These are phyloP conservation scores for Avena eriantha DNA, from an alignment of 176 grass and related monocot genomes.

Conservation along the genomic window DNA sequence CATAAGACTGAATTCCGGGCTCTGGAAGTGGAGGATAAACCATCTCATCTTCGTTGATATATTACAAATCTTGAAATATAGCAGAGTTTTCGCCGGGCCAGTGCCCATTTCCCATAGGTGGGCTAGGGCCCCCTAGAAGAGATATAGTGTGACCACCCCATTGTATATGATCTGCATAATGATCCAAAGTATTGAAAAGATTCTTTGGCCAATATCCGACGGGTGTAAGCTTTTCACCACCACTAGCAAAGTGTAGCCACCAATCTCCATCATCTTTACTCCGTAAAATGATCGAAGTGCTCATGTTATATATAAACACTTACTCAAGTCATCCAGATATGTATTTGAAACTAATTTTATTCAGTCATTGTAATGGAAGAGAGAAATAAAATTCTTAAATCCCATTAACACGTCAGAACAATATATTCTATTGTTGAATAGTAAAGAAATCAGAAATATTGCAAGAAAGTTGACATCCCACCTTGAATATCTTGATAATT, in stretches of 20 bases:
- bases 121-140: not conserved
- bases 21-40: not conserved
- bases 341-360: not conserved
- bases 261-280: slow-evolving; percentile 20
- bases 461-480: not conserved
- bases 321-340: not conserved
- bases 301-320: not conserved
- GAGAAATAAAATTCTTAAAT: not conserved
- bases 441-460: not conserved
- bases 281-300: not conserved
- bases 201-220: slow-evolving; percentile 21
- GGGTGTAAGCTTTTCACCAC: not conserved
- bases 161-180: not conserved
- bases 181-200: not conserved
- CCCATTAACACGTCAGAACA: not conserved
- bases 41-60: not conserved
- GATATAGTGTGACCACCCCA: not conserved
- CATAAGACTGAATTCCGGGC: not conserved
- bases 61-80: not conserved
- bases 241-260: slow-evolving; percentile 12
- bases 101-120: not conserved
- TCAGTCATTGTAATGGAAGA: not conserved
- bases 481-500: slow-evolving; percentile 28
- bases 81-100: slow-evolving; percentile 1
- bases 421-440: not conserved